A percentile compares a stretch with the other conserved stretches of the same genome.
Evolutionary conservation across 805 yeast species (phyloP).

Genomic region (Hanseniaspora guilliermondii): DNA sequence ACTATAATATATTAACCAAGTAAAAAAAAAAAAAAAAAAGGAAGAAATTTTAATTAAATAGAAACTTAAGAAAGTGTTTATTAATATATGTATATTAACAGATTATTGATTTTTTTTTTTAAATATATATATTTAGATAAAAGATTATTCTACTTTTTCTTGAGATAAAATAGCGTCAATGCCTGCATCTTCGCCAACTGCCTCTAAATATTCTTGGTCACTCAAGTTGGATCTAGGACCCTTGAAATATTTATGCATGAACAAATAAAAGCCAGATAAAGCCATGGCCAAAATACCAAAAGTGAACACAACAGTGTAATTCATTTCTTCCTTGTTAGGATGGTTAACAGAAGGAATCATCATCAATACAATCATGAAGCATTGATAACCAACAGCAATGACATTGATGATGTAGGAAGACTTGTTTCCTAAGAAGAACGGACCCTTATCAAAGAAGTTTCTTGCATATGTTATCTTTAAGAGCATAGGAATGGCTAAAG

Average conservation of each 20-base stretch:
- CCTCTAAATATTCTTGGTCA: constrained; percentile 24
- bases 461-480: constrained; percentile 35
- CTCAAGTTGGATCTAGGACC: constrained; percentile 40
- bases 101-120: neutral
- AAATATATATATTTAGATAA: neutral
- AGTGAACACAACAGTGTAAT: constrained; percentile 57
- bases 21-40: neutral
- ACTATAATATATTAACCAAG: neutral
- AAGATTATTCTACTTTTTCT: neutral
- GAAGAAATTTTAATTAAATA: no score
- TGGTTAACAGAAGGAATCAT: constrained; percentile 45
- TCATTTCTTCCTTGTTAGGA: constrained; percentile 40
- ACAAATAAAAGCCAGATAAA: constrained; percentile 37
- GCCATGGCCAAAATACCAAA: constrained; percentile 50
- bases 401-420: constrained; percentile 37
- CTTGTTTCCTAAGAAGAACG: constrained; percentile 46
- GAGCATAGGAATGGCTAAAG: constrained; percentile 33
- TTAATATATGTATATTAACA: neutral
- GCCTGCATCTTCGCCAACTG: constrained; percentile 19
- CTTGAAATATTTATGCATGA: constrained; percentile 41
- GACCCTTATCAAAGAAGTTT: constrained; percentile 48
- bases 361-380: constrained; percentile 41
- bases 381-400: constrained; percentile 38
- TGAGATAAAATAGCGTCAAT: constrained; percentile 20
- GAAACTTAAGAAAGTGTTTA: no score